phyloP scores from a whole-genome alignment of 192 early-diverging fungal genomes.

The Phycomyces blakesleeanus region DNA sequence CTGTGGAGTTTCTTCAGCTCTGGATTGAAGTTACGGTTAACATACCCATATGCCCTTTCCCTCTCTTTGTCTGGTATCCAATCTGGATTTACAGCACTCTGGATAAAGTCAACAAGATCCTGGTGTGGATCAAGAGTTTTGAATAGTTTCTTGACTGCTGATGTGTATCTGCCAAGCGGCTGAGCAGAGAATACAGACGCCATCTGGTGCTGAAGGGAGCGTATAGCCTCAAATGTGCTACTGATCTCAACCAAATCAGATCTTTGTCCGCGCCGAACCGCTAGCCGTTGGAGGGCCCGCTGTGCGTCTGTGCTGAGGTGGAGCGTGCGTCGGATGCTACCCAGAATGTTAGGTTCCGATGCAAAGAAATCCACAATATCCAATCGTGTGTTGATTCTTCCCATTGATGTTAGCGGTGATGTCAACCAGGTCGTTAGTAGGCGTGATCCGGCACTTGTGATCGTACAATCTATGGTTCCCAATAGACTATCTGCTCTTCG shows the following conservation, averaged over 20 bases:
- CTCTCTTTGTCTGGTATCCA: slow-evolving; percentile 36
- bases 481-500: slow-evolving; percentile 61
- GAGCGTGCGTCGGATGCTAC: slow-evolving; percentile 49
- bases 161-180: neutral
- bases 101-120: slow-evolving; percentile 37
- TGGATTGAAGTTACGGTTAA: slow-evolving; percentile 43
- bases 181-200: neutral
- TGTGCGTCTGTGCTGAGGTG: slow-evolving; percentile 60
- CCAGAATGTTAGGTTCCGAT: slow-evolving; percentile 46
- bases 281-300: slow-evolving; percentile 66
- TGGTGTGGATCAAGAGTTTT: slow-evolving; percentile 40
- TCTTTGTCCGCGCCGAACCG: slow-evolving; percentile 59
- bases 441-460: slow-evolving; percentile 74
- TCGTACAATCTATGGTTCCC: slow-evolving; percentile 69
- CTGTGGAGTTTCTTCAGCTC: slow-evolving; percentile 36
- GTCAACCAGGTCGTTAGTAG: slow-evolving; percentile 68
- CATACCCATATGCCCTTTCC: slow-evolving; percentile 44
- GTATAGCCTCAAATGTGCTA: slow-evolving; percentile 51
- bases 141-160: slow-evolving; percentile 20
- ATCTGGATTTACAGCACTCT: slow-evolving; percentile 43
- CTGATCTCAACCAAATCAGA: slow-evolving; percentile 61
- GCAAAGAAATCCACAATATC: slow-evolving; percentile 75
- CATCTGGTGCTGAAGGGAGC: slow-evolving; percentile 36
- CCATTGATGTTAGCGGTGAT: slow-evolving; percentile 60
- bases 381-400: slow-evolving; percentile 64